Evolutionary conservation across 2,329 filamentous ascomycete genomes (phyloP), one percentile per base, ranked within the genome.

Genomic region (Xylaria sp.): DNA sequence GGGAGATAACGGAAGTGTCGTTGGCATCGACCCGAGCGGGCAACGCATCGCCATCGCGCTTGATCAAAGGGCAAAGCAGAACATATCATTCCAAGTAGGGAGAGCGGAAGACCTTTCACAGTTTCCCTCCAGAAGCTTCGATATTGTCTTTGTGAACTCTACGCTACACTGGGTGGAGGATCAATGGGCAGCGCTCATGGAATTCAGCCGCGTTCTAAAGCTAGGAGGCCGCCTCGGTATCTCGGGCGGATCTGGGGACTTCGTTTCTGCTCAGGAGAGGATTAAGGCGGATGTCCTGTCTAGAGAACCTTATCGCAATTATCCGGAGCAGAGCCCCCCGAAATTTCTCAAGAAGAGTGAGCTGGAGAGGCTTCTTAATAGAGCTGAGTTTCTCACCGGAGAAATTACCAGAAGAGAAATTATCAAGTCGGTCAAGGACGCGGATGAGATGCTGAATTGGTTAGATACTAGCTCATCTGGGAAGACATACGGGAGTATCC

Each of bases 11-110:
- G 72, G 72, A 28, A 52, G n/a, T 1, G 72, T 73, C 34, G 66
- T 70, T 37, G 78, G 77, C 55, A 78, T 82, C 62, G 80, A 82
- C 68, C 78, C 80, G 3, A 80, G 77, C 72, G 75, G 76, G 57
- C 75, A 76, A 70, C 76, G 77, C 46, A 66, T 74, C 32, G 52
- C 63, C 58, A 66, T 73, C 34, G 72, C 72, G 10, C 34, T 39
- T n/a, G 28, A 60, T 20, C 56, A 65, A 25, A 61, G 44, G 7
- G 23, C 18, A 8, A 34, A 46, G 25, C 20, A 66, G 23, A 74
- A 73, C 51, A 12, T 74, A 34, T 67, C 71, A 23, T 78, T 76
- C 60, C 59, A 69, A 44, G 67, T 67, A 51, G 76, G 75, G 20
- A 51, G 37, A 60, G 76, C 76, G 15, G 75, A 78, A 52, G 75